These are phyloP conservation scores for Plectosphaerella cucumerina DNA, from an alignment of 2,329 filamentous ascomycete species.

Conservation along the genomic window DNA sequence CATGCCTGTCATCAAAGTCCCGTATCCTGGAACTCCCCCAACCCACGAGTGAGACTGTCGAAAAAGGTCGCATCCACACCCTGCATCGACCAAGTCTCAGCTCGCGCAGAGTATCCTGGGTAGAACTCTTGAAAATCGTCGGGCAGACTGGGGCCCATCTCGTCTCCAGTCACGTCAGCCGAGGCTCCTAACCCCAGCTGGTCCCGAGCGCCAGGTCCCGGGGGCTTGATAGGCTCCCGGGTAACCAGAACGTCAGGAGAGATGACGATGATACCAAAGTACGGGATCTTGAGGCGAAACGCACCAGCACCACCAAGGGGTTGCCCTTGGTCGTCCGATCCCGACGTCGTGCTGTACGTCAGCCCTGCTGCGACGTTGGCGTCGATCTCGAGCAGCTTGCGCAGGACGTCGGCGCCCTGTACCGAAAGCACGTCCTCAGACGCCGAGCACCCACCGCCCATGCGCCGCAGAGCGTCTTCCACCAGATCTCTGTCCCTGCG, in stretches of 20 bases:
- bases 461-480: conserved; percentile 28
- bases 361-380: conserved; percentile 18
- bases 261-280: conserved; percentile 26
- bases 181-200: neutral
- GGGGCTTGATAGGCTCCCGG: conserved; percentile 16
- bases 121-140: neutral
- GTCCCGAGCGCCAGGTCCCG: neutral
- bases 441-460: conserved; percentile 21
- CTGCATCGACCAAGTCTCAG: conserved; percentile 27
- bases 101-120: conserved; percentile 14
- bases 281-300: conserved; percentile 14
- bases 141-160: neutral
- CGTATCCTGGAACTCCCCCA: no score
- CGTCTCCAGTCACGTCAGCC: neutral
- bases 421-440: conserved; percentile 25
- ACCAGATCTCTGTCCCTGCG: conserved; percentile 33
- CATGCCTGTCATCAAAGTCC: no score
- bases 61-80: conserved; percentile 28
- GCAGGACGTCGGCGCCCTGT: conserved; percentile 24
- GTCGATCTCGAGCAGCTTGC: conserved; percentile 26
- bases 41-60: conserved; percentile 11
- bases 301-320: neutral
- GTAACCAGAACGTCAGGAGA: conserved; percentile 13
- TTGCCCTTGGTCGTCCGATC: neutral
- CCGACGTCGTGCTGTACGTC: conserved; percentile 3